Percentiles rank a stretch among this genome's conserved stretches.
Conservation (phyloP, 2,329 filamentous ascomycete species). For the Epichloe typhina region DNA sequence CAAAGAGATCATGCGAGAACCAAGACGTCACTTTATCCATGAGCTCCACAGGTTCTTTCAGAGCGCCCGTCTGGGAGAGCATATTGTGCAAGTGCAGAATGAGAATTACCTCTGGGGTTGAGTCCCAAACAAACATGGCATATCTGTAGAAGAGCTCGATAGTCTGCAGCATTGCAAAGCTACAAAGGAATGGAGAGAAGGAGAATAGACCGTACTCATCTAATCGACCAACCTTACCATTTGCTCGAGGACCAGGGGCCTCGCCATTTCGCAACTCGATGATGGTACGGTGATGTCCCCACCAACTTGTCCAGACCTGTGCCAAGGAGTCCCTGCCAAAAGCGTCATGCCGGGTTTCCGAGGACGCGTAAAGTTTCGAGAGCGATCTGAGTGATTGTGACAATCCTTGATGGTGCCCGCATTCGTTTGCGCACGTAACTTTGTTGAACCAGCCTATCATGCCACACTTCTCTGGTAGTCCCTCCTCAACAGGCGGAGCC, state of each 20-base stretch:
- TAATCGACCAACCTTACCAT: background rate
- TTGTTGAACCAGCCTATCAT: background rate
- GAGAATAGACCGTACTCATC: slow-evolving; percentile 33
- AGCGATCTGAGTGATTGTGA: background rate
- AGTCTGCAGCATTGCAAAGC: slow-evolving; percentile 29
- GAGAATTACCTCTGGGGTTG: slow-evolving; percentile 23
- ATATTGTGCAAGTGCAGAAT: slow-evolving; percentile 35
- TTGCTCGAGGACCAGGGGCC: background rate
- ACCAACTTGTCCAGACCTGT: background rate
- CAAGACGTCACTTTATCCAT: slow-evolving; percentile 10
- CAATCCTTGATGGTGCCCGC: background rate
- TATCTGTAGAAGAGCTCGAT: slow-evolving; percentile 25
- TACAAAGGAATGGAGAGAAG: slow-evolving; percentile 35
- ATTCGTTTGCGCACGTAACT: background rate
- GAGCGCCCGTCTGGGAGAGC: slow-evolving; percentile 27
- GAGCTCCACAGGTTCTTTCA: slow-evolving; percentile 20
- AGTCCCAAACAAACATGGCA: slow-evolving; percentile 25
- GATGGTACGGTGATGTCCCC: background rate
- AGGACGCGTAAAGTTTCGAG: background rate
- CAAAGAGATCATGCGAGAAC: background rate
- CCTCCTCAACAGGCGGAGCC: background rate
- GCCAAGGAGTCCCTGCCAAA: background rate
- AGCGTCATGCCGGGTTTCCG: background rate
- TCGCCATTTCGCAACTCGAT: background rate
- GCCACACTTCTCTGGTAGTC: background rate